Conservation (phyloP, 2,329 filamentous ascomycete genomes). For the Volutella citrinella region DNA sequence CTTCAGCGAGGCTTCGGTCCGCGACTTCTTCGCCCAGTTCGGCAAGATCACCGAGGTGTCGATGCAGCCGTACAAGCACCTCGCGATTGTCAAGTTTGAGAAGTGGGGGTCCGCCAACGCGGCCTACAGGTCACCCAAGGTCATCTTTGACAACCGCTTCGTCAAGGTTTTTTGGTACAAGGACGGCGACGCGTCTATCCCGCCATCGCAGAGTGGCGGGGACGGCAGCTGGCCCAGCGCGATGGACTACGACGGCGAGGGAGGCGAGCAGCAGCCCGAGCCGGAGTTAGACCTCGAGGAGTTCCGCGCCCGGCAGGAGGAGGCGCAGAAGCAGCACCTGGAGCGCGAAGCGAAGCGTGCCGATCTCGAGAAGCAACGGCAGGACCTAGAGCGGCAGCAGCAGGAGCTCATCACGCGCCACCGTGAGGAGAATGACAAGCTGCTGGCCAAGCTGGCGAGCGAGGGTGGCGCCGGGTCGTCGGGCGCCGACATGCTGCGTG, state of each 20-base stretch:
- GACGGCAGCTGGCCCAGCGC: conserved; percentile 23
- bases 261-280: conserved; percentile 29
- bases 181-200: conserved; percentile 40
- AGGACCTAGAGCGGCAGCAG: conserved; percentile 64
- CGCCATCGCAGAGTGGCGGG: conserved; percentile 20
- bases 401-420: conserved; percentile 61
- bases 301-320: conserved; percentile 65
- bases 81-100: conserved; percentile 69
- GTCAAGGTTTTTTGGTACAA: conserved; percentile 81
- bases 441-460: conserved; percentile 52
- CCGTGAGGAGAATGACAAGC: conserved; percentile 62
- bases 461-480: conserved; percentile 33
- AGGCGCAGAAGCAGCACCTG: conserved; percentile 67
- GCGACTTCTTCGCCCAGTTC: conserved; percentile 69
- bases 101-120: conserved; percentile 63
- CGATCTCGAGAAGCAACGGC: conserved; percentile 59
- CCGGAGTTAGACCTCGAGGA: conserved; percentile 67
- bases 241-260: conserved; percentile 10
- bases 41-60: conserved; percentile 62
- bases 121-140: conserved; percentile 74
- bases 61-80: conserved; percentile 62
- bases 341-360: conserved; percentile 61
- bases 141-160: conserved; percentile 81
- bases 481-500: conserved; percentile 64
- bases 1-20: conserved; percentile 63